Percentiles rank a stretch among this genome's conserved stretches.
phyloP scores from a whole-genome alignment of 306 rosid genomes.

The Dalbergia oliveri region DNA sequence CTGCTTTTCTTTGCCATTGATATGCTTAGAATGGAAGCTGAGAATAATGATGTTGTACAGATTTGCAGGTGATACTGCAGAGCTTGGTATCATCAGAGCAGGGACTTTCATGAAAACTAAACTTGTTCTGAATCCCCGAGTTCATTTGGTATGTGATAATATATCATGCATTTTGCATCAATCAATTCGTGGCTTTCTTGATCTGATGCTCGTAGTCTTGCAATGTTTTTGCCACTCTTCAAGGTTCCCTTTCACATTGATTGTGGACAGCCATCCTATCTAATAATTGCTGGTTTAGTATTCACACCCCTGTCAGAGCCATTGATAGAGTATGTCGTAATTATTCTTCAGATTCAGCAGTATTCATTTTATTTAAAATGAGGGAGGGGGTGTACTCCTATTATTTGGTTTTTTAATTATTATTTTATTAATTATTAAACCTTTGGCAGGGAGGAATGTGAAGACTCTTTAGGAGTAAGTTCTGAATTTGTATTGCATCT shows the following conservation, averaged over 20 bases:
- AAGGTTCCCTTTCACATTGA: slow-evolving; percentile 93
- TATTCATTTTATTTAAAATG: not conserved
- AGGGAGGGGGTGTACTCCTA: not conserved
- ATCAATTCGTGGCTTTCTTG: slow-evolving; percentile 36
- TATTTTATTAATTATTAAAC: slow-evolving; percentile 42
- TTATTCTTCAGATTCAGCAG: slow-evolving; percentile 31
- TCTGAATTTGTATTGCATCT: slow-evolving; percentile 15
- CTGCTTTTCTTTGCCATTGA: slow-evolving; percentile 3
- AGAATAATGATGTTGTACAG: slow-evolving; percentile 61
- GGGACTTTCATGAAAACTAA: slow-evolving; percentile 71
- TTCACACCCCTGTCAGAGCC: slow-evolving; percentile 98
- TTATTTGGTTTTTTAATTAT: slow-evolving; percentile 23
- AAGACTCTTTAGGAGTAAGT: slow-evolving; percentile 89
- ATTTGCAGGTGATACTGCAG: slow-evolving; percentile 91
- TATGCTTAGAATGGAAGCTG: slow-evolving; percentile 31
- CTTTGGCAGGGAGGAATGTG: slow-evolving; percentile 88
- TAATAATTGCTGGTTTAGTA: slow-evolving; percentile 95
- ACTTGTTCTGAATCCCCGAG: slow-evolving; percentile 79
- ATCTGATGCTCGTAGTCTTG: slow-evolving; percentile 49
- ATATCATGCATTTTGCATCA: slow-evolving; percentile 40
- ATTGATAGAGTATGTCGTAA: slow-evolving; percentile 79
- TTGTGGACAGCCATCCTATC: slow-evolving; percentile 92
- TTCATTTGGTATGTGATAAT: slow-evolving; percentile 91
- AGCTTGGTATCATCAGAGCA: slow-evolving; percentile 89
- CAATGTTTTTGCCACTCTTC: slow-evolving; percentile 34